A percentile compares a stretch with the other conserved stretches of the same genome.
phyloP scores from a whole-genome alignment of 2,329 filamentous ascomycete species.

The Fusarium proliferatum region DNA sequence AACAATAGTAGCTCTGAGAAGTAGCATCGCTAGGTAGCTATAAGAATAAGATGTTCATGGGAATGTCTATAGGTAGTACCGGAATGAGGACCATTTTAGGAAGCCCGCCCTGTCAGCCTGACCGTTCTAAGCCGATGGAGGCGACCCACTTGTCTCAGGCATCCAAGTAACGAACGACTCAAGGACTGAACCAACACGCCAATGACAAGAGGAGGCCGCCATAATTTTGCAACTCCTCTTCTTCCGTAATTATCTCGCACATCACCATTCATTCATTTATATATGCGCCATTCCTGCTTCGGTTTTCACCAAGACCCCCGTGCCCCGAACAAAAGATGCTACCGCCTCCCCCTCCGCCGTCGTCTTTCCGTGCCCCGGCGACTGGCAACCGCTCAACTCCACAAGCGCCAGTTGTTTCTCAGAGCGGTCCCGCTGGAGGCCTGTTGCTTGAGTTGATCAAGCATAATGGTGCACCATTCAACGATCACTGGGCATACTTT shows the following conservation, averaged over 20 bases:
- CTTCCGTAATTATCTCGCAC: neutral
- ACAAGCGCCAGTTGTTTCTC: neutral
- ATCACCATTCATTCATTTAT: too few relatives aligned
- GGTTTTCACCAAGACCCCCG: neutral
- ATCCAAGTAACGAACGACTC: neutral
- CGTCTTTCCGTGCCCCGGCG: fast-evolving
- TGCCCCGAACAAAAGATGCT: neutral
- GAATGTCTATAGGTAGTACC: too few relatives aligned
- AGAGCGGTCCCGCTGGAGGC: fast-evolving
- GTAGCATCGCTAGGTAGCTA: neutral
- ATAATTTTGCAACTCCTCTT: neutral
- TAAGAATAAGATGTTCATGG: neutral
- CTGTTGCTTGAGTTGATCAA: neutral
- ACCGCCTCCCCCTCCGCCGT: fast-evolving
- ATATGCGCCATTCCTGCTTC: too few relatives aligned
- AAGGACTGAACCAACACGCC: neutral
- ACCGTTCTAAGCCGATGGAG: too few relatives aligned
- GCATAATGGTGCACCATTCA: neutral
- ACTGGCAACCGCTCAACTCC: neutral
- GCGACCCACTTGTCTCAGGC: neutral
- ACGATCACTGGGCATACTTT: conserved; percentile 9
- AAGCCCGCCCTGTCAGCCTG: neutral
- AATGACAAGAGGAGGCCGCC: neutral
- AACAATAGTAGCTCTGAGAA: neutral
- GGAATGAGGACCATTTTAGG: neutral